Evolutionary conservation across 805 yeast species (phyloP), one percentile per base, ranked within the genome.

Genomic region (Saccharomycopsis babjevae): DNA sequence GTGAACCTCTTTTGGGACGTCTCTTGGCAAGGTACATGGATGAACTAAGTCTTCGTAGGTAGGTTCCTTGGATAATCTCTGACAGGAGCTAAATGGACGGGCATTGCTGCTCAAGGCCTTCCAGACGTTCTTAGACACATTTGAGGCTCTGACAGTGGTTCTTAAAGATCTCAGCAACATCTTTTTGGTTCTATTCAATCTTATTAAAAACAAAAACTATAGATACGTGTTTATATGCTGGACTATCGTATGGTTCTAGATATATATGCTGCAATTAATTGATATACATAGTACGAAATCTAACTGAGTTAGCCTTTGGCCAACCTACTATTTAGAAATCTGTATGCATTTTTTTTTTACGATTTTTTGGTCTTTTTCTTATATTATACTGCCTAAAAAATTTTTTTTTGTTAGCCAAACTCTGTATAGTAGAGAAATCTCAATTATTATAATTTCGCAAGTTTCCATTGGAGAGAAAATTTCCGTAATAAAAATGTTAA

Each of bases 11-110:
- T 64, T 56, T 56, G 64, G 64, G 10, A 59, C 60, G 15, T 64
- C 56, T 62, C 66, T 62, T 39, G 66, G 66, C 5, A 64, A 50
- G 7, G 60, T 11, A 22, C 57, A 30, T 36, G 58, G 64, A 36
- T 59, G 57, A n/a, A 43, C 34, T 52, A 64, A 60, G 57, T 63
- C 65, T 54, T 63, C 64, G 50, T 59, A 54, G 50, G 62, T 60
- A 38, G 62, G 63, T 16, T 42, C 38, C 28, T 32, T 56, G 18
- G 28, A 22, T 13, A 46, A 22, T 11, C 28, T 11, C 6, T 46
- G 30, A 15, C 32, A 46, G 25, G 52, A 46, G 28, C 52, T 46
- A n/a, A 46, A 46, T 10, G 52, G 16, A 25, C 32, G 52, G n/a
- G 52, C n/a, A 15, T 46, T 46, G 52, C 8, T 25, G 28, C 16